Evolutionary conservation across 1,284 basidiomycete genomes (phyloP).

Genomic region (Fistulina hepatica): DNA sequence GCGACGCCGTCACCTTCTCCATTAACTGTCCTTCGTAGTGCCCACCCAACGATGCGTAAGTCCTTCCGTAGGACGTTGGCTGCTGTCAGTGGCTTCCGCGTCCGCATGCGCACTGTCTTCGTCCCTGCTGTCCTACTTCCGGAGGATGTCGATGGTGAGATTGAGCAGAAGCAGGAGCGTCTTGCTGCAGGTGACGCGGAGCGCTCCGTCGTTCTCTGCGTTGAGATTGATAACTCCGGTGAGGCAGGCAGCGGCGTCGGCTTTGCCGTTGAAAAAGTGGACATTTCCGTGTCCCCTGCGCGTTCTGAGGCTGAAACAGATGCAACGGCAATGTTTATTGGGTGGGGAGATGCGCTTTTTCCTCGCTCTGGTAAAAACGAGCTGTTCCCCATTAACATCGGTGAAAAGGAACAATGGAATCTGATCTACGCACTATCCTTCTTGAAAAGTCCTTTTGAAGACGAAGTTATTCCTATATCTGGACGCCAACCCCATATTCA

Average conservation of each 20-base stretch:
- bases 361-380: slow-evolving; percentile 25
- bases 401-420: slow-evolving; percentile 71
- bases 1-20: slow-evolving; percentile 32
- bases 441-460: slow-evolving; percentile 38
- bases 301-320: slow-evolving; percentile 48
- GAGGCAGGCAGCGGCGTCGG: slow-evolving; percentile 44
- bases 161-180: too few relatives aligned
- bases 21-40: slow-evolving; percentile 27
- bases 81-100: slow-evolving; percentile 71
- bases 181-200: slow-evolving; percentile 67
- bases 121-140: slow-evolving; percentile 67
- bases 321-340: slow-evolving; percentile 56
- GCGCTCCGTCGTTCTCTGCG: slow-evolving; percentile 73
- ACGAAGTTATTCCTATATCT: slow-evolving; percentile 37
- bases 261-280: slow-evolving; percentile 64
- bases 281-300: slow-evolving; percentile 41
- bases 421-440: slow-evolving; percentile 78
- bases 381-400: slow-evolving; percentile 65
- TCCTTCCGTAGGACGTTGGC: slow-evolving; percentile 72
- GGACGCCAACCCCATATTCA: slow-evolving; percentile 9
- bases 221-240: slow-evolving; percentile 73
- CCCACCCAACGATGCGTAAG: slow-evolving; percentile 63
- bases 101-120: slow-evolving; percentile 83
- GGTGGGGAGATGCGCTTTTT: slow-evolving; percentile 47
- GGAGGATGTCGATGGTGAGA: slow-evolving; percentile 39